Evolutionary conservation across 257 asterid genomes (phyloP).

Genomic region (Euphrasia confusa): DNA sequence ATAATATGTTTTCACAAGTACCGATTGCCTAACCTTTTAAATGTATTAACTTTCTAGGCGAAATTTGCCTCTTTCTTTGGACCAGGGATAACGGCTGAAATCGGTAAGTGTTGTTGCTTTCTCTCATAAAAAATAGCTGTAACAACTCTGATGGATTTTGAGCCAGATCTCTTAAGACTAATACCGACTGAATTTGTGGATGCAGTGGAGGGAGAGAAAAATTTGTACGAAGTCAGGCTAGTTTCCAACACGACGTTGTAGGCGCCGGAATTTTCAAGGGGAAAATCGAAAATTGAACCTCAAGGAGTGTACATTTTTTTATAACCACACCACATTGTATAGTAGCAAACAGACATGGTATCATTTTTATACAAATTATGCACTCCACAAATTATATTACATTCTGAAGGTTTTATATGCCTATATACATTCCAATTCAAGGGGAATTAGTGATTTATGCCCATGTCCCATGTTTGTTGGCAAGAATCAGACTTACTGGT

Average conservation of each 20-base stretch:
- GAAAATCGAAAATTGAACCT: constrained; percentile 12
- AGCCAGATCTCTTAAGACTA: constrained; percentile 1
- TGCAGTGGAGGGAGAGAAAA: constrained; percentile 70
- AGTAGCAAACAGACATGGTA: background rate
- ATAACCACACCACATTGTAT: background rate
- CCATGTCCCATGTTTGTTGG: too few species aligned
- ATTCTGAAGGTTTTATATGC: too few species aligned
- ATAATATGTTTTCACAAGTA: background rate
- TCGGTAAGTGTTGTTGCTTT: constrained; percentile 44
- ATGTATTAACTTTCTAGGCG: constrained; percentile 39
- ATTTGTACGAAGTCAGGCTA: constrained; percentile 65
- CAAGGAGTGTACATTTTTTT: constrained; percentile 24
- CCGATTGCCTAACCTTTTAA: background rate
- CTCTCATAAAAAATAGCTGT: background rate
- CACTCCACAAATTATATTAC: too few species aligned
- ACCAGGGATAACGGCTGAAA: constrained; percentile 90
- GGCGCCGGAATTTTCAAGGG: constrained; percentile 7
- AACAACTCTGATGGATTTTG: background rate
- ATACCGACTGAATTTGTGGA: constrained; percentile 22
- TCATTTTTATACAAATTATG: too few species aligned
- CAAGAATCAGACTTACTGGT: too few species aligned
- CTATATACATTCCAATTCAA: too few species aligned
- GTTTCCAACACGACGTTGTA: constrained; percentile 62
- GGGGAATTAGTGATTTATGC: too few species aligned
- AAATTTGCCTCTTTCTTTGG: constrained; percentile 95